A percentile compares a stretch with the other conserved stretches of the same genome.
These are phyloP conservation scores for Aspergillus sp. DNA, from an alignment of 2,329 filamentous ascomycete genomes.

Conservation along the genomic window DNA sequence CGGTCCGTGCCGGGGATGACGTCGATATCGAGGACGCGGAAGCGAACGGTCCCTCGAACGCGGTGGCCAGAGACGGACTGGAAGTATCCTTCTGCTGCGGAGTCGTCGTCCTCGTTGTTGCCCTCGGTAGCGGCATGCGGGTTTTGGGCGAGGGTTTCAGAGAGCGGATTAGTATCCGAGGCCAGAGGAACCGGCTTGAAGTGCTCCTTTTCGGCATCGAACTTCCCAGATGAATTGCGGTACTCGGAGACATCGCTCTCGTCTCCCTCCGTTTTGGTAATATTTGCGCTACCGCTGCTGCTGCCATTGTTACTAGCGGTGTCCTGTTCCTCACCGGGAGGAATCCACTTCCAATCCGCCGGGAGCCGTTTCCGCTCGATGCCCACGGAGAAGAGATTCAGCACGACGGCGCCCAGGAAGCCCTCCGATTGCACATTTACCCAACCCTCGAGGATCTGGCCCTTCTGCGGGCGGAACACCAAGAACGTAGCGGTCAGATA, in stretches of 20 bases:
- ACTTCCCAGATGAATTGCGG: constrained; percentile 13
- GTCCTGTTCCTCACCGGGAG: constrained; percentile 39
- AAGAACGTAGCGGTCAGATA: constrained; percentile 86
- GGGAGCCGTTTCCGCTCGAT: constrained; percentile 73
- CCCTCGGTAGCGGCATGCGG: constrained; percentile 17
- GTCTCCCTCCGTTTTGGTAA: constrained; percentile 16
- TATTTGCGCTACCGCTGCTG: not conserved
- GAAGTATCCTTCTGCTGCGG: constrained; percentile 63
- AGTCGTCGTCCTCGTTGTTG: constrained; percentile 44
- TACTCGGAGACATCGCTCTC: not conserved
- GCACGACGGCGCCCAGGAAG: constrained; percentile 80
- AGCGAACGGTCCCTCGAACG: constrained; percentile 62
- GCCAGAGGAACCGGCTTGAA: constrained; percentile 31
- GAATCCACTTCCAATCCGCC: constrained; percentile 69
- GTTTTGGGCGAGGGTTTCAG: constrained; percentile 15
- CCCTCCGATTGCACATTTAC: constrained; percentile 83
- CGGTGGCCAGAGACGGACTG: constrained; percentile 61
- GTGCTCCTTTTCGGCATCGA: constrained; percentile 32
- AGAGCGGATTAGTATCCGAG: constrained; percentile 24
- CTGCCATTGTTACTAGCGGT: constrained; percentile 6
- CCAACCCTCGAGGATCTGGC: constrained; percentile 67
- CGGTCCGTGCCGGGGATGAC: constrained; percentile 59
- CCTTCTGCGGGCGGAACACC: constrained; percentile 67
- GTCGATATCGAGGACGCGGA: constrained; percentile 79
- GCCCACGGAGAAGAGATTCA: constrained; percentile 84